phyloP scores from a whole-genome alignment of 2,329 filamentous ascomycete species.

The Colletotrichum filicis region DNA sequence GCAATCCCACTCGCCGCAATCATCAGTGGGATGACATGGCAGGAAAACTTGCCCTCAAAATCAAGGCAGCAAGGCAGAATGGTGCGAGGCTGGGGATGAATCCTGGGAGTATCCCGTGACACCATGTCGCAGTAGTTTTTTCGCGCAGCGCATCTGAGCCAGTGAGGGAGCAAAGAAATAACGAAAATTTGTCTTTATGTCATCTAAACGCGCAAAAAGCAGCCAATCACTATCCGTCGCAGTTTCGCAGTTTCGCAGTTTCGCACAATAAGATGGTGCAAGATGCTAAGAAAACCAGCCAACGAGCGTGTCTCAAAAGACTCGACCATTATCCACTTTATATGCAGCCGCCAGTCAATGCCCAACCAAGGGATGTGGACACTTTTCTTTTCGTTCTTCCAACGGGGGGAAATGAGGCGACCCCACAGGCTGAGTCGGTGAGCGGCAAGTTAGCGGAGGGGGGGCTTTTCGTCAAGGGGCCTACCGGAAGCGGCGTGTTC shows the following conservation, averaged over 20 bases:
- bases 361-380: not conserved
- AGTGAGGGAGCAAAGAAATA: not conserved
- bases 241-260: not conserved
- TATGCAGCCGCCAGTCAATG: slow-evolving; percentile 14
- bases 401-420: not conserved
- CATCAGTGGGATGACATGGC: not conserved
- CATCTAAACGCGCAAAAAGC: not conserved
- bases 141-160: not conserved
- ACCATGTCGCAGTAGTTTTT: not conserved
- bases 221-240: not conserved
- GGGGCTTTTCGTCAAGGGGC: not conserved
- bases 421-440: not conserved
- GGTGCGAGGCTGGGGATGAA: slow-evolving; percentile 3
- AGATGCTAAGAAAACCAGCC: not conserved
- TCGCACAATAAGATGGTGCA: not conserved
- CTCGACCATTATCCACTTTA: not conserved
- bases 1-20: not conserved
- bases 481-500: not conserved
- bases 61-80: not conserved
- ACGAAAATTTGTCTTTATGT: slow-evolving; percentile 2
- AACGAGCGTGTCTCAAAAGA: not conserved
- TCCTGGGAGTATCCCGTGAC: not conserved
- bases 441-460: not conserved
- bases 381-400: not conserved
- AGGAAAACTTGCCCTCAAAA: not conserved